These are phyloP conservation scores for Gossypium mustelinum DNA, from an alignment of 345 rosid genomes.

Conservation along the genomic window DNA sequence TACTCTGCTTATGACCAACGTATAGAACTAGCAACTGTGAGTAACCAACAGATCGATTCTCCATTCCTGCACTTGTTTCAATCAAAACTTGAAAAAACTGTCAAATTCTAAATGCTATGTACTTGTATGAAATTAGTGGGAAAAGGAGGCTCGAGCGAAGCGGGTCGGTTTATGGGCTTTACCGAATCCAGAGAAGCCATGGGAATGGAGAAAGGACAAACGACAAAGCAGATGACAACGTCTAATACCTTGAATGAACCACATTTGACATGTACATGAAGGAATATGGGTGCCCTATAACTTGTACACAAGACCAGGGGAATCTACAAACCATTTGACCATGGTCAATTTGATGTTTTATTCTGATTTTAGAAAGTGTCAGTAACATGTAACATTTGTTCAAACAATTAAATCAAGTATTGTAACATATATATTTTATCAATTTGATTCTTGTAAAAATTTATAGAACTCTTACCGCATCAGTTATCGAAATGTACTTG, in stretches of 20 bases:
- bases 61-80: neutral
- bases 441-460: neutral
- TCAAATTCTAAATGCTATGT: neutral
- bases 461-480: neutral
- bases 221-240: constrained; percentile 34
- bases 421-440: neutral
- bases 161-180: constrained; percentile 78
- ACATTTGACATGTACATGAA: neutral
- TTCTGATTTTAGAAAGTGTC: neutral
- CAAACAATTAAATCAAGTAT: neutral
- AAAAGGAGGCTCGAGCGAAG: constrained; percentile 60
- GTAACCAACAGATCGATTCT: neutral
- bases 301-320: neutral
- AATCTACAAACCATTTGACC: neutral
- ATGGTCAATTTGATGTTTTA: neutral
- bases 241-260: neutral
- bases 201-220: constrained; percentile 75
- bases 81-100: neutral
- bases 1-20: constrained; percentile 69
- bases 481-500: neutral
- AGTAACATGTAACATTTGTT: neutral
- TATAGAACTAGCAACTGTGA: constrained; percentile 47
- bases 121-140: constrained; percentile 49
- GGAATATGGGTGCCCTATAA: neutral
- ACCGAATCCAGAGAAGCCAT: constrained; percentile 73